A percentile compares a stretch with the other conserved stretches of the same genome.
Evolutionary conservation across 305 asterid species (phyloP).

Genomic region (Salvia sclarea): DNA sequence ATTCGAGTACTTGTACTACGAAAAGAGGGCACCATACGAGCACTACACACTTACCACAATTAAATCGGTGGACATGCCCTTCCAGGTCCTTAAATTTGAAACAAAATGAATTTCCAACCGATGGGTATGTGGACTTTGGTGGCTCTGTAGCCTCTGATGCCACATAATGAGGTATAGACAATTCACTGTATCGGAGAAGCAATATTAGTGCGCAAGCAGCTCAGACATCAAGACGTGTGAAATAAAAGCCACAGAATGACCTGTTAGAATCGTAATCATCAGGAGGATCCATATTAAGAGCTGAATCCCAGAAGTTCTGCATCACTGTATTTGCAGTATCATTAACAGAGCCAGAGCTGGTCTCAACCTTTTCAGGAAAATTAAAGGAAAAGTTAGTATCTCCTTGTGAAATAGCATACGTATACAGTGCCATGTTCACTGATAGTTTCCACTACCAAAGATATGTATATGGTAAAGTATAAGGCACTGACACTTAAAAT

Average conservation of each 20-base stretch:
- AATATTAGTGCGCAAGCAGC: constrained; percentile 15
- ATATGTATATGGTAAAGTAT: neutral
- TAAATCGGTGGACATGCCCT: constrained; percentile 80
- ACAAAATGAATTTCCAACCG: constrained; percentile 70
- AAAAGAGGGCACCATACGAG: neutral
- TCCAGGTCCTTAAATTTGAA: constrained; percentile 80
- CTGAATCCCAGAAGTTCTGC: constrained; percentile 99
- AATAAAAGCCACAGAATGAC: constrained; percentile 39
- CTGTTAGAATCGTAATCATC: constrained; percentile 87
- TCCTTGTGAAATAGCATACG: constrained; percentile 18
- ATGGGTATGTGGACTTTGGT: constrained; percentile 66
- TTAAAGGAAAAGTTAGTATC: constrained; percentile 5
- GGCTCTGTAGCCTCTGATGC: constrained; percentile 64
- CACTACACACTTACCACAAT: constrained; percentile 59
- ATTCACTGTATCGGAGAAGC: constrained; percentile 59
- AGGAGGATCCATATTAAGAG: constrained; percentile 76
- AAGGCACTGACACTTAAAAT: constrained; percentile 1
- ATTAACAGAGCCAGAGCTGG: constrained; percentile 66
- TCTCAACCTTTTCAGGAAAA: constrained; percentile 66
- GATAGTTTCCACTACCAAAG: constrained; percentile 15
- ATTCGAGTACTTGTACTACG: neutral
- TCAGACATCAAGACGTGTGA: constrained; percentile 9
- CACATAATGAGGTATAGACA: constrained; percentile 68
- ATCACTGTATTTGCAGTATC: constrained; percentile 78
- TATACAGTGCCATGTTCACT: constrained; percentile 9